These are phyloP conservation scores for Psilocybe cubensis DNA, from an alignment of 768 basidiomycete genomes.

Conservation along the genomic window DNA sequence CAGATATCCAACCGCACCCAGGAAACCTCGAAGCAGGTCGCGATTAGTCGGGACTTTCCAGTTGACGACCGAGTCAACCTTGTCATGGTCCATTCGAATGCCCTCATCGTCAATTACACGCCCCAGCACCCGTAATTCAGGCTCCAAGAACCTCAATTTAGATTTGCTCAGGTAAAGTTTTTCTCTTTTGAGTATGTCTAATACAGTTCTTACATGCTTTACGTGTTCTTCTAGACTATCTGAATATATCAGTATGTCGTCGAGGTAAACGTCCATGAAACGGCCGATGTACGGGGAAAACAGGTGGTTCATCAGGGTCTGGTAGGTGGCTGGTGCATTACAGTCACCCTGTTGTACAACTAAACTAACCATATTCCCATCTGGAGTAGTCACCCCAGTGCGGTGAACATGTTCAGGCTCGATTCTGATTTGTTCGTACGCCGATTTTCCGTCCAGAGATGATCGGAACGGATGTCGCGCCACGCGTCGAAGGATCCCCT, in stretches of 20 bases:
- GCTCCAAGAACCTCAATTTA: slow-evolving; percentile 34
- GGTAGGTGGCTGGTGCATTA: slow-evolving; percentile 35
- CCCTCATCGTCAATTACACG: slow-evolving; percentile 31
- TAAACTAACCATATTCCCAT: slow-evolving; percentile 12
- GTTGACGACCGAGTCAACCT: slow-evolving; percentile 36
- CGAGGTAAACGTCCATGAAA: slow-evolving; percentile 34
- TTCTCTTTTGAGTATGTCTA: slow-evolving; percentile 28
- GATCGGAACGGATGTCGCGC: not conserved
- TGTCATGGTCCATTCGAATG: slow-evolving; percentile 41
- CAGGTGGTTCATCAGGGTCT: slow-evolving; percentile 37
- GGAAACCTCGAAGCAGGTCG: slow-evolving; percentile 33
- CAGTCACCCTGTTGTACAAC: slow-evolving; percentile 17
- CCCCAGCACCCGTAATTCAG: slow-evolving; percentile 25
- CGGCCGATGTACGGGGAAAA: slow-evolving; percentile 35
- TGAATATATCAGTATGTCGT: slow-evolving; percentile 40
- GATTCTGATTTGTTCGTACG: slow-evolving; percentile 14
- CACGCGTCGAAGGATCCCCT: slow-evolving; percentile 10
- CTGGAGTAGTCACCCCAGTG: slow-evolving; percentile 9
- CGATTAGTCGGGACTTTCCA: slow-evolving; percentile 33
- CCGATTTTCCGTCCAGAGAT: slow-evolving; percentile 5
- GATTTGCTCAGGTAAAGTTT: slow-evolving; percentile 30
- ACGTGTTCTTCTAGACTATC: slow-evolving; percentile 36
- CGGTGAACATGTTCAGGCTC: slow-evolving; percentile 9
- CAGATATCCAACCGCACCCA: slow-evolving; percentile 21
- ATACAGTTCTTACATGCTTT: slow-evolving; percentile 28